Evolutionary conservation across 192 early-diverging fungal species (phyloP).

Genomic region (Backusella luteola): DNA sequence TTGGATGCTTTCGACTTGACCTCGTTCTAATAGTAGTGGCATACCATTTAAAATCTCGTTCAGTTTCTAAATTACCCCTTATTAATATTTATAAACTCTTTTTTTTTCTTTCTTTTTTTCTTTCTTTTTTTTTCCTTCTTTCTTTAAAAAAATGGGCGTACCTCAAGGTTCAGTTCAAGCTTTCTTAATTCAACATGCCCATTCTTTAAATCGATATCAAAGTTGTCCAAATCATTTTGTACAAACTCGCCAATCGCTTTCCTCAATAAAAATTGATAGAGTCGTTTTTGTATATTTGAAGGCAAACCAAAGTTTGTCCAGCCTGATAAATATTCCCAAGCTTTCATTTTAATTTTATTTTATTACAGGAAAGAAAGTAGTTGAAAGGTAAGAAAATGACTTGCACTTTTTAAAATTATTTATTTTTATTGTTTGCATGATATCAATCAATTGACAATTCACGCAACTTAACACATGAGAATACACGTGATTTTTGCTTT

Average conservation of each 20-base stretch:
- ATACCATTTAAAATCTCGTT: slow-evolving; percentile 67
- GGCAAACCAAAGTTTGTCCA: slow-evolving; percentile 48
- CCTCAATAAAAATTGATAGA: slow-evolving; percentile 79
- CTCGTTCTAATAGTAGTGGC: slow-evolving; percentile 67
- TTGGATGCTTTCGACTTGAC: slow-evolving; percentile 64
- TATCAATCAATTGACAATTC: neutral
- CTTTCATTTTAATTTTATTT: slow-evolving; percentile 13
- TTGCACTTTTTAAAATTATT: neutral
- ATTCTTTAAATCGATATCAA: slow-evolving; percentile 81
- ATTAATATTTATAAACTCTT: neutral
- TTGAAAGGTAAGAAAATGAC: neutral
- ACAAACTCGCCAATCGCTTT: slow-evolving; percentile 84
- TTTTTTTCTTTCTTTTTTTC: neutral
- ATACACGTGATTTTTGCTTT: neutral
- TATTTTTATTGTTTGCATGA: neutral
- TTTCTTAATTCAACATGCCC: slow-evolving; percentile 76
- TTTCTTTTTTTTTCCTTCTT: neutral
- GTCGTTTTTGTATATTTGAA: slow-evolving; percentile 76
- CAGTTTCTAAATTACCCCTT: slow-evolving; percentile 53
- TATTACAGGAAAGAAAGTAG: neutral
- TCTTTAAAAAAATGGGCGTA: slow-evolving; percentile 32
- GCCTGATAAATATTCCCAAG: slow-evolving; percentile 24
- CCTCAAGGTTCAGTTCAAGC: slow-evolving; percentile 75
- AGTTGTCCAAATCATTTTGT: slow-evolving; percentile 70
- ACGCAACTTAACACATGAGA: neutral